Evolutionary conservation across 2,329 filamentous ascomycete species (phyloP), one percentile per base, ranked within the genome.

Genomic region (Pseudopyricularia javanii): DNA sequence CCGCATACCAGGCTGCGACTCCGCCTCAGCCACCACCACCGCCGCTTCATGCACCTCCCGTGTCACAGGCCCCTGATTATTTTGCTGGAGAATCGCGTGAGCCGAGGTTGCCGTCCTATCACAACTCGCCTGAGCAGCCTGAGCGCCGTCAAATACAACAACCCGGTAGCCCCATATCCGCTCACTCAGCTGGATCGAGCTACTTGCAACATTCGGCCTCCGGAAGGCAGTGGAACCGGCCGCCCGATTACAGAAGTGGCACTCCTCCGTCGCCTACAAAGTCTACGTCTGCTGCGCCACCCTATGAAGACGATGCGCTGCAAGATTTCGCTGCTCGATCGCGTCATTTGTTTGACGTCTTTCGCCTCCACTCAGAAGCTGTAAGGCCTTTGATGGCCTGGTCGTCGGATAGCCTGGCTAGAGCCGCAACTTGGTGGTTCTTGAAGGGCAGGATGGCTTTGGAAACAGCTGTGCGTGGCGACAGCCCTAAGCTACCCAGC

Each of bases 401-500:
- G 50, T 72, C 80, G 0, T 74, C 85, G 0, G 73, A 76, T 48
- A 80, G 89, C 55, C 85, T 91, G 71, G 74, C 85, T 9, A 78
- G 87, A 54, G 84, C 83, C 24, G 83, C 82, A 3, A 72, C 88
- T 1, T 96, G 91, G 91, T 96, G 91, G 91, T 94, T 95, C 62
- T 64, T 95, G 47, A 85, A 81, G 59, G 91, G 90, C 20, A 83
- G 90, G 56, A 80, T 83, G 61, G 82, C 83, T 9, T 74, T 95
- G 51, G 91, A 95, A 64, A 67, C 70, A 12, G 74, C 84, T 37
- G 82, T 94, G 48, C 78, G 88, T 55, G 82, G 37, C 3, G 37
- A 80, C 51, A 76, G 80, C 7, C 76, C 83, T 30, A 68, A 50
- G 33, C 17, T 43, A 20, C 47, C 35, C 72, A 37, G 73, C 68